Conservation (phyloP, 2,329 filamentous ascomycete species). For the Metarhizium rileyi region DNA sequence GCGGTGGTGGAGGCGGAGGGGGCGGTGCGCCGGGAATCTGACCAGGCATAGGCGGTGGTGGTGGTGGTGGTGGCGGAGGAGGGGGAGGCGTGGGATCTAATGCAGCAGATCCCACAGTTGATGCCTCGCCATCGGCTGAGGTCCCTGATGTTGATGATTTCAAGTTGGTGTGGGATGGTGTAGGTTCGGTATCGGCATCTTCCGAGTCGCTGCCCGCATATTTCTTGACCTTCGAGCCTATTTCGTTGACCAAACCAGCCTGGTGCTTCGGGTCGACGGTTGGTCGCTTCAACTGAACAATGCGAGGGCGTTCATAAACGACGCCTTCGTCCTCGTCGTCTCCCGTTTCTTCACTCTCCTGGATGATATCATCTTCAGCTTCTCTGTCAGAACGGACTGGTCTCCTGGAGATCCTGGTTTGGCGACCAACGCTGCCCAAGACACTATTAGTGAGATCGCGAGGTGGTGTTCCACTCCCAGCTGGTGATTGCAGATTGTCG, state of each 20-base stretch:
- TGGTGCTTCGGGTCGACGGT: conserved; percentile 53
- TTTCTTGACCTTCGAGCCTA: conserved; percentile 64
- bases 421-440: conserved; percentile 60
- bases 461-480: conserved; percentile 40
- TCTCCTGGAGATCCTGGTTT: conserved; percentile 46
- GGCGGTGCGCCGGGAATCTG: conserved; percentile 10
- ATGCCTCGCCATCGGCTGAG: conserved; percentile 49
- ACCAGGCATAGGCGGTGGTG: conserved; percentile 30
- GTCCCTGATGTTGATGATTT: conserved; percentile 62
- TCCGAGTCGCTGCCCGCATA: conserved; percentile 67
- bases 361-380: conserved; percentile 29
- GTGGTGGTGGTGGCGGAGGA: conserved; percentile 11
- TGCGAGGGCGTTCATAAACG: conserved; percentile 66
- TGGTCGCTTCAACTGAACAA: conserved; percentile 71
- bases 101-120: conserved; percentile 47
- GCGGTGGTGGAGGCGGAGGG: conserved; percentile 29
- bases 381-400: conserved; percentile 30
- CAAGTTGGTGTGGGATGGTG: conserved; percentile 64
- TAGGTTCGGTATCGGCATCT: conserved; percentile 56
- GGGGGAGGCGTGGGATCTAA: conserved; percentile 9
- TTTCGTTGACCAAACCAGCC: conserved; percentile 57
- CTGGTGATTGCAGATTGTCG: conserved; percentile 36
- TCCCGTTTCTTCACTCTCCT: conserved; percentile 42
- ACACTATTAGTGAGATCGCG: conserved; percentile 61
- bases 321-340: conserved; percentile 49